Conservation (phyloP, 2,329 filamentous ascomycete species). For the Geosmithia flava region DNA sequence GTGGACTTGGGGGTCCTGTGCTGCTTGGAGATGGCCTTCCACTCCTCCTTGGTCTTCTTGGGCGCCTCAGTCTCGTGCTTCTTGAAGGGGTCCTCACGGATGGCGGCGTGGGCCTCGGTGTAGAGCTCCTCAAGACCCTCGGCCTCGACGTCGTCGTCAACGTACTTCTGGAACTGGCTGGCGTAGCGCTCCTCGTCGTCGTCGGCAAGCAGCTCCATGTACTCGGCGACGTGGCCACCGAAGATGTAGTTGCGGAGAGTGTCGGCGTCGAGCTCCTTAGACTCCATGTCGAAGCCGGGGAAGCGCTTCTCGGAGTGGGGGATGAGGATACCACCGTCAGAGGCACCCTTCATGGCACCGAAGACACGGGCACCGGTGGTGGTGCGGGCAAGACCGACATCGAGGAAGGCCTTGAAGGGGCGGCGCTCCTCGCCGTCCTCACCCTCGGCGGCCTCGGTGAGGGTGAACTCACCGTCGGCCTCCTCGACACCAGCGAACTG, state of each 20-base stretch:
- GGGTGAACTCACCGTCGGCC: constrained; percentile 85
- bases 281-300: constrained; percentile 95
- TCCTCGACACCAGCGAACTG: constrained; percentile 94
- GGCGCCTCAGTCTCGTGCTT: constrained; percentile 62
- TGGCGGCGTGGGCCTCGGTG: constrained; percentile 85
- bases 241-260: constrained; percentile 99
- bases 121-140: constrained; percentile 97
- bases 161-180: constrained; percentile 95
- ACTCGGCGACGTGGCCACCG: constrained; percentile 96
- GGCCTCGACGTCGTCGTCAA: constrained; percentile 92
- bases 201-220: constrained; percentile 99
- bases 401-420: constrained; percentile 98
- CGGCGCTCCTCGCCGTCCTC: constrained; percentile 88
- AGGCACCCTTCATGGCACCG: constrained; percentile 99
- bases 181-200: constrained; percentile 99
- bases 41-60: constrained; percentile 97
- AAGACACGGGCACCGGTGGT: constrained; percentile 98
- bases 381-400: constrained; percentile 93
- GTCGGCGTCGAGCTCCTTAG: constrained; percentile 95
- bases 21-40: constrained; percentile 93
- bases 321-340: constrained; percentile 91
- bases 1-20: constrained; percentile 66
- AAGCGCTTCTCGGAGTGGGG: constrained; percentile 99
- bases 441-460: constrained; percentile 88
- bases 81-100: constrained; percentile 97